A percentile compares a stretch with the other conserved stretches of the same genome.
phyloP scores from a whole-genome alignment of 1,284 basidiomycete species.

The Cerioporus squamosus region DNA sequence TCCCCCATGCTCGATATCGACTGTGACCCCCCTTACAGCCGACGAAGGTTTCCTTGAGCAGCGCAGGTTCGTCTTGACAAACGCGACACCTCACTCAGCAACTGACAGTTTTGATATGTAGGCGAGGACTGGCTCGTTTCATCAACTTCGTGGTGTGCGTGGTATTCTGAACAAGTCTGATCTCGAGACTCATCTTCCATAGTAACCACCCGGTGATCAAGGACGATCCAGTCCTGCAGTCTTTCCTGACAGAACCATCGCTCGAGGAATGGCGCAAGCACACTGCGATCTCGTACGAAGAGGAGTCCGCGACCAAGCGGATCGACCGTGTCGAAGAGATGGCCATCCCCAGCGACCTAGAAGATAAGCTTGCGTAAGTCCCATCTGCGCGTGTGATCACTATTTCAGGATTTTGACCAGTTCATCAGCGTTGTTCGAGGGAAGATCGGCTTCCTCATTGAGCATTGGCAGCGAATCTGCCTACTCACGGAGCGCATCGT shows the following conservation, averaged over 20 bases:
- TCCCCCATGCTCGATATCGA: constrained; percentile 1
- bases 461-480: constrained; percentile 91
- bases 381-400: neutral
- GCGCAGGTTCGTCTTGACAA: constrained; percentile 55
- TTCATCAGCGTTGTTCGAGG: constrained; percentile 64
- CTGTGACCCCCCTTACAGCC: constrained; percentile 45
- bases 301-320: constrained; percentile 83
- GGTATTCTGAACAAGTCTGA: neutral
- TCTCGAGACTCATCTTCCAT: constrained; percentile 9
- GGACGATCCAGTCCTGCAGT: constrained; percentile 81
- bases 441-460: constrained; percentile 76
- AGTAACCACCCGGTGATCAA: constrained; percentile 92
- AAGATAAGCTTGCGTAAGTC: constrained; percentile 82
- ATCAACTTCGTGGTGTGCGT: constrained; percentile 78
- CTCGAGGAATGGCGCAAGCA: constrained; percentile 89
- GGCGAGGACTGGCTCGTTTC: constrained; percentile 83
- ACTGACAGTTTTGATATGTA: constrained; percentile 31
- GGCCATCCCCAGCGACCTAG: constrained; percentile 89
- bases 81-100: too few species aligned
- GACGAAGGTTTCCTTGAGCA: constrained; percentile 91
- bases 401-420: constrained; percentile 1
- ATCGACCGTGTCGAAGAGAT: constrained; percentile 88
- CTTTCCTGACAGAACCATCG: constrained; percentile 81
- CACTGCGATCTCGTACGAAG: constrained; percentile 73
- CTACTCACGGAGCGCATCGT: constrained; percentile 84